A percentile compares a stretch with the other conserved stretches of the same genome.
phyloP scores from a whole-genome alignment of 2,329 filamentous ascomycete species.

The Trichoderma sp. region DNA sequence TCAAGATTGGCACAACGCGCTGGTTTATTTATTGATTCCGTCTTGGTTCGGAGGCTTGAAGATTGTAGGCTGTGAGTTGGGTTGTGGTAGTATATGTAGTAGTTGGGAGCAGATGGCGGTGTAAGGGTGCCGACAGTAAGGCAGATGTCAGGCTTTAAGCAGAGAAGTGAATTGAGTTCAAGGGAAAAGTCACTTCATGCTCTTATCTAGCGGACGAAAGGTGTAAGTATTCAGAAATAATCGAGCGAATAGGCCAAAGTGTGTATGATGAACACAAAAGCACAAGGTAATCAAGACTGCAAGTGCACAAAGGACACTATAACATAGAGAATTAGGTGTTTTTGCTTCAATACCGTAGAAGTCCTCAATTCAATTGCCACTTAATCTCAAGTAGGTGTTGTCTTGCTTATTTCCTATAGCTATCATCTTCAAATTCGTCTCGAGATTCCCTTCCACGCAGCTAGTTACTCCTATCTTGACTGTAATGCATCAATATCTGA shows the following conservation, averaged over 20 bases:
- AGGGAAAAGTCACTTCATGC: background rate
- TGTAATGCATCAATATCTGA: background rate
- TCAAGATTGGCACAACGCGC: background rate
- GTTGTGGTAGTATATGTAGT: background rate
- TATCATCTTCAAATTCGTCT: background rate
- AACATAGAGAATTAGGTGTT: background rate
- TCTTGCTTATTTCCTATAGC: background rate
- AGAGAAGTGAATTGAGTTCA: background rate
- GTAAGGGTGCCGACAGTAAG: background rate
- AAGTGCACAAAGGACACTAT: background rate
- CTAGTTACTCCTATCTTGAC: background rate
- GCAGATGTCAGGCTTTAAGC: background rate
- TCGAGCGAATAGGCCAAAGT: background rate
- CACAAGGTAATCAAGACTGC: background rate
- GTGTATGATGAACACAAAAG: background rate
- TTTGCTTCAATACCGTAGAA: background rate
- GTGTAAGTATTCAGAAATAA: background rate
- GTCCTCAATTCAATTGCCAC: background rate
- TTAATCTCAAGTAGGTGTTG: background rate
- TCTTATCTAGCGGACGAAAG: background rate
- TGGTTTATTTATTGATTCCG: background rate
- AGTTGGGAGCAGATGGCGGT: background rate
- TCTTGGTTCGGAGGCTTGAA: background rate
- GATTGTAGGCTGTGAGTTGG: background rate
- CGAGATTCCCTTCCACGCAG: background rate